Conservation (phyloP, 805 yeast species). For the Barnettozyma botsteinii region DNA sequence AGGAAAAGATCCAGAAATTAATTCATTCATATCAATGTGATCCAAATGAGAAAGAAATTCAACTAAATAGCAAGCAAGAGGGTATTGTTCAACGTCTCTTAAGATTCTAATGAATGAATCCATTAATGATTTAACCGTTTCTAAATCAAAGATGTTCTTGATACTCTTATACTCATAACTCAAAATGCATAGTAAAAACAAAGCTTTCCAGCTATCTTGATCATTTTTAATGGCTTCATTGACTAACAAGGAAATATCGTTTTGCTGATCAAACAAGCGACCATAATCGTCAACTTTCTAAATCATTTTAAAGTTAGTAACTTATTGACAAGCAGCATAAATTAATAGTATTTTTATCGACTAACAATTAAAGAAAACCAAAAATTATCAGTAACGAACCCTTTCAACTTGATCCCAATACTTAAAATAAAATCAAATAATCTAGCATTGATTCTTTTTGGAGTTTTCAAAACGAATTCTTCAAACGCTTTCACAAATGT, state of each 20-base stretch:
- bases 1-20: constrained; percentile 1
- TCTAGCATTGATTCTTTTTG: constrained; percentile 10
- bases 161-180: constrained; percentile 19
- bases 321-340: too few species aligned
- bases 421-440: constrained; percentile 20
- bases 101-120: constrained; percentile 1
- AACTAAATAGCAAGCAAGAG: constrained; percentile 16
- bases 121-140: not conserved
- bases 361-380: constrained; percentile 22
- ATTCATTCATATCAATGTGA: not conserved
- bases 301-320: not conserved
- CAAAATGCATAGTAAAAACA: constrained; percentile 22
- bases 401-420: constrained; percentile 20
- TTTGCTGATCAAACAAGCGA: constrained; percentile 13
- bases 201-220: constrained; percentile 24
- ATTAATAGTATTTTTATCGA: not conserved
- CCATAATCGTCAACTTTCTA: constrained; percentile 18
- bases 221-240: constrained; percentile 8
- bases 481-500: constrained; percentile 12
- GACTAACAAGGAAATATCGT: constrained; percentile 9
- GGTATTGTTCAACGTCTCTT: constrained; percentile 11
- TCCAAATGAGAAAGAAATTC: constrained; percentile 22
- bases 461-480: constrained; percentile 9
- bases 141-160: not conserved
- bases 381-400: constrained; percentile 14